phyloP scores from a whole-genome alignment of 2,329 filamentous ascomycete species.

The Sphaerulina vaccinii region DNA sequence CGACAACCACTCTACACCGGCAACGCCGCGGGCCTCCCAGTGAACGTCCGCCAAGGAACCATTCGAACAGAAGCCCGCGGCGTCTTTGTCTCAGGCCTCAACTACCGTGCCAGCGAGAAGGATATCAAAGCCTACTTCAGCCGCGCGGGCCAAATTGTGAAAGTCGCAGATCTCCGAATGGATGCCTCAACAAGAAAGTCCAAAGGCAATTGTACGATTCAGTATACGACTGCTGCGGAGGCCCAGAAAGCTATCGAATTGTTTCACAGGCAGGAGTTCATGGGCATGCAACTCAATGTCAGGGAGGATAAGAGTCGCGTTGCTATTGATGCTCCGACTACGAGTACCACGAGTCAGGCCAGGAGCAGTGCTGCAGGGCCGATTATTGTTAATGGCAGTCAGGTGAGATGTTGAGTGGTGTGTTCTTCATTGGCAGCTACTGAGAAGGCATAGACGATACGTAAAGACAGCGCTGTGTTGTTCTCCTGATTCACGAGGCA shows the following conservation, averaged over 20 bases:
- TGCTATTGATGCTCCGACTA: conserved; percentile 24
- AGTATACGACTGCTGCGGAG: conserved; percentile 28
- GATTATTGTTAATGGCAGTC: conserved; percentile 29
- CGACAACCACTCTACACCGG: conserved; percentile 23
- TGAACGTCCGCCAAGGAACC: conserved; percentile 29
- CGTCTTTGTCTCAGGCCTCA: conserved; percentile 32
- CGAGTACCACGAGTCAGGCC: conserved; percentile 1
- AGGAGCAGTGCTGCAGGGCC: conserved; percentile 10
- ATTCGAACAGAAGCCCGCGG: conserved; percentile 31
- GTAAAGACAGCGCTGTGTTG: conserved; percentile 16
- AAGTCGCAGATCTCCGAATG: conserved; percentile 28
- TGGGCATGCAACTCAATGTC: conserved; percentile 29
- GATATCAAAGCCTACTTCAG: conserved; percentile 31
- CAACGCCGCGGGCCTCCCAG: conserved; percentile 26
- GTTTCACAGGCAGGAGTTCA: conserved; percentile 28
- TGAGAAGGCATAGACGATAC: conserved; percentile 4
- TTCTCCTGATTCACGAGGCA: not conserved
- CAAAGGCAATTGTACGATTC: conserved; percentile 34
- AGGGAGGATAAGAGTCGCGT: conserved; percentile 30
- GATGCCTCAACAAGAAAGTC: conserved; percentile 28
- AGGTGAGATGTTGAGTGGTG: conserved; percentile 16
- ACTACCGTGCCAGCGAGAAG: conserved; percentile 29
- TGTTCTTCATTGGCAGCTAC: not conserved
- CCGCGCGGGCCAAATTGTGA: conserved; percentile 29
- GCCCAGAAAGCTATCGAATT: conserved; percentile 29